Percentiles rank a stretch among this genome's conserved stretches.
Evolutionary conservation across 1,284 basidiomycete species (phyloP).

Genomic region (Calocybe gambosa): DNA sequence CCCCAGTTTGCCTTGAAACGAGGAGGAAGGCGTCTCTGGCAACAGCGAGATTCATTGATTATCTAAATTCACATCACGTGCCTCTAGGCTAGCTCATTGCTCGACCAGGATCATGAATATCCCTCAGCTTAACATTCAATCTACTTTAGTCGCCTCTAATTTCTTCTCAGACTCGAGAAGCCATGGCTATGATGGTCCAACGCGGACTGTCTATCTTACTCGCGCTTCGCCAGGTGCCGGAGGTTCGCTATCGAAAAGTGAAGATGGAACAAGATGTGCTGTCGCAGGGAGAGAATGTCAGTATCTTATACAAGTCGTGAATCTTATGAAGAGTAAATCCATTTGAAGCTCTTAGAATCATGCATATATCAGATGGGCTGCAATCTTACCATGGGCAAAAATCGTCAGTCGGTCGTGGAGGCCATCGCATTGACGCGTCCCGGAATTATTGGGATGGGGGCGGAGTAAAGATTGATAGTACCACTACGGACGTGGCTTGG

Average conservation of each 20-base stretch:
- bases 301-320: slow-evolving; percentile 19
- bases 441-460: slow-evolving; percentile 70
- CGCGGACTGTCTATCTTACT: slow-evolving; percentile 49
- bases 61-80: no score
- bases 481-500: slow-evolving; percentile 79
- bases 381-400: slow-evolving; percentile 44
- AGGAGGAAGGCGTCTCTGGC: no score
- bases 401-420: slow-evolving; percentile 47
- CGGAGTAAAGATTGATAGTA: slow-evolving; percentile 68
- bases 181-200: slow-evolving; percentile 33
- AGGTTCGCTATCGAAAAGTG: slow-evolving; percentile 58
- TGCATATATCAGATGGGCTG: slow-evolving; percentile 47
- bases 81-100: no score
- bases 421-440: slow-evolving; percentile 58
- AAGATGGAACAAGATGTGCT: slow-evolving; percentile 59
- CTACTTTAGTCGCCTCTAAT: slow-evolving; percentile 18
- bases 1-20: no score
- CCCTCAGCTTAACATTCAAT: slow-evolving; percentile 21
- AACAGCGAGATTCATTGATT: no score
- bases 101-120: no score
- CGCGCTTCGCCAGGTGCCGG: slow-evolving; percentile 53
- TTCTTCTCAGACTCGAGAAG: slow-evolving; percentile 34
- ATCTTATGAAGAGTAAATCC: slow-evolving; percentile 6
- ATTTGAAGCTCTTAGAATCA: slow-evolving; percentile 54
- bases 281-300: slow-evolving; percentile 71